Base-by-base conservation (phyloP, 352 stramenopile genomes). In the Aphanomyces invadans region DNA sequence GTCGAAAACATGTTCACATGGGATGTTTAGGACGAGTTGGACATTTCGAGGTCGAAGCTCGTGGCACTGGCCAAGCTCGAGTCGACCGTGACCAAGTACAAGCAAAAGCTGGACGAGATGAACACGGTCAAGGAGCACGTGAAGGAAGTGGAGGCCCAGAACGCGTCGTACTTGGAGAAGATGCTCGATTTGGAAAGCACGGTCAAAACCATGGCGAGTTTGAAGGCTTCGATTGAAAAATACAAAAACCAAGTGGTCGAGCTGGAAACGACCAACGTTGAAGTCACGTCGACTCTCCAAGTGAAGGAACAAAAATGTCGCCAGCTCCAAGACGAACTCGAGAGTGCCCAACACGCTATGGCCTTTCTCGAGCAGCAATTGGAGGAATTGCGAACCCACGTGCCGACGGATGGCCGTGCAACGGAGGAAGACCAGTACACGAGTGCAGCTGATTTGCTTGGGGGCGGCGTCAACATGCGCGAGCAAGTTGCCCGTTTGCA, bases 221-320 rank as follows among this genome's bases (percentile, higher is more conserved):
- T 94, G 1, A 92, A 92, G 65, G 73, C 68, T 21, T 68, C 90
- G 0, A 82, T 94, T 12, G 86, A 94, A 65, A 86, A 81, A 49
- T 94, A 94, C 75, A 94, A 94, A 73, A 91, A 94, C 70, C 83
- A 94, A 65, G 86, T 94, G 17, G 86, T 94, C 39, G 86, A 94
- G 28, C 74, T 94, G 15, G 81, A 94, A 62, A 94, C 86, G 1
- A 75, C 79, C 4, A 88, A 90, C 55, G 78, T 94, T 15, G 83
- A 94, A 60, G 81, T 73, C 12, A 76, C 73, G n/a, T 90, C 86
- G 46, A 90, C 75, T 56, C 73, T 88, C 4, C 83, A 80, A 42
- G 83, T 94, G 28, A 90, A 91, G 62, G 86, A 92, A 28, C 81
- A 91, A 48, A 91, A 91, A 62, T 81, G 88, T 29, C 74, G 80